Percentiles rank a stretch among this genome's conserved stretches.
These are phyloP conservation scores for Salix exigua DNA, from an alignment of 345 rosid species.

Conservation along the genomic window DNA sequence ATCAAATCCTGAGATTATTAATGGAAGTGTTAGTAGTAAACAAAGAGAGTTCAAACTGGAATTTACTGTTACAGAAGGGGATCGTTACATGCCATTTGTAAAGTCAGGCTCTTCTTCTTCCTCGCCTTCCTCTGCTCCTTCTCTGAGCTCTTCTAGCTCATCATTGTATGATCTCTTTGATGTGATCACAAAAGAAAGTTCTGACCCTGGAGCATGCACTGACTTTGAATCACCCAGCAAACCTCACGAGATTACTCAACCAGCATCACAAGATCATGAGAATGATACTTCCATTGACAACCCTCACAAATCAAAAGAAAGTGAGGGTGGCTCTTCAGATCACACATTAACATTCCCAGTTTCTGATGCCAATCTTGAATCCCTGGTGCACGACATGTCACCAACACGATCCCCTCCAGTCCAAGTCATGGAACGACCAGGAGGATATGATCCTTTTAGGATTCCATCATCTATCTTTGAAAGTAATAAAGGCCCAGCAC, in stretches of 20 bases:
- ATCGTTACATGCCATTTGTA: background rate
- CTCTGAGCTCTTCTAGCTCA: conserved; percentile 29
- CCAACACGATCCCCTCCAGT: conserved; percentile 57
- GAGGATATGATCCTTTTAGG: conserved; percentile 42
- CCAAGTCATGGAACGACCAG: conserved; percentile 68
- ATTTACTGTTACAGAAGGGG: conserved; percentile 1
- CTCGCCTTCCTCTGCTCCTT: conserved; percentile 25
- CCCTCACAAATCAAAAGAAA: conserved; percentile 23
- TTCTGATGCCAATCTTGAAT: conserved; percentile 41
- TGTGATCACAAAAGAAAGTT: conserved; percentile 1
- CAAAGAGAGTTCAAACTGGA: conserved; percentile 9
- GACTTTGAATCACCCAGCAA: background rate
- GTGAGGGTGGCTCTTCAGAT: conserved; percentile 10
- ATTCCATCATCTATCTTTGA: conserved; percentile 57
- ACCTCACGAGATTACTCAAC: background rate
- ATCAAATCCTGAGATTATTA: conserved; percentile 15
- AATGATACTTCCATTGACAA: conserved; percentile 2
- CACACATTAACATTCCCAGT: conserved; percentile 27
- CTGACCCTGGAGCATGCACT: background rate
- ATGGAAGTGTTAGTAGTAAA: conserved; percentile 19
- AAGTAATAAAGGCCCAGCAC: conserved; percentile 33
- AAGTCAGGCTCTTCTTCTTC: conserved; percentile 28
- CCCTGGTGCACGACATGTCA: conserved; percentile 12
- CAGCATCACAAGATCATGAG: background rate
- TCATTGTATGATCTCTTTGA: conserved; percentile 37